phyloP scores from a whole-genome alignment of 176 grass and related monocot species.

The Secale cereale region DNA sequence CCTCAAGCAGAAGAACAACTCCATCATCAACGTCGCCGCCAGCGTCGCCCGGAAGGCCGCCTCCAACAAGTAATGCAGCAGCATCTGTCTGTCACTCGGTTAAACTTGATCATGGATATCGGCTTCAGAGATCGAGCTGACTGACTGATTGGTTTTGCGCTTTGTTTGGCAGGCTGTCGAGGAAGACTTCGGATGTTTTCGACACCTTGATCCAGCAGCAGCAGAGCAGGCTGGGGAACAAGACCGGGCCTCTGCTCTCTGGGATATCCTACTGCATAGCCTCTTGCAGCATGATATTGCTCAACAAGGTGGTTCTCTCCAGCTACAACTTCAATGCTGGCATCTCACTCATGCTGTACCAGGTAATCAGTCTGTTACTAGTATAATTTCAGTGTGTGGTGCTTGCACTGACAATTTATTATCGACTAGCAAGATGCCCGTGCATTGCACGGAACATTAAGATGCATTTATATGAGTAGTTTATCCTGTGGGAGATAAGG shows the following conservation, averaged over 20 bases:
- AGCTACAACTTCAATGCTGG: conserved; percentile 67
- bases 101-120: background rate
- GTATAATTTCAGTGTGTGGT: no score
- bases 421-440: no score
- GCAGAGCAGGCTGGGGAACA: conserved; percentile 45
- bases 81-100: background rate
- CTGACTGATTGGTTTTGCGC: background rate
- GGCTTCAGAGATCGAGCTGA: background rate
- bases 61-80: conserved; percentile 41
- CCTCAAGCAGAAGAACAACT: conserved; percentile 78
- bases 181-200: conserved; percentile 55
- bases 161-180: conserved; percentile 38
- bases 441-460: no score
- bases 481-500: no score
- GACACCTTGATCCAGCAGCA: conserved; percentile 56
- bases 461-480: no score
- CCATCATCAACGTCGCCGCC: conserved; percentile 51
- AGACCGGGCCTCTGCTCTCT: conserved; percentile 51
- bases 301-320: conserved; percentile 89
- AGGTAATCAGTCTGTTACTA: conserved; percentile 5
- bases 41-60: conserved; percentile 56
- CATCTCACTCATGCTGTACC: conserved; percentile 75
- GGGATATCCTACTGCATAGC: conserved; percentile 71
- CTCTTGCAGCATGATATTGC: conserved; percentile 94
- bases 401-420: background rate